Conservation (phyloP, 2,329 filamentous ascomycete genomes). For the Biscogniauxia mediterranea region DNA sequence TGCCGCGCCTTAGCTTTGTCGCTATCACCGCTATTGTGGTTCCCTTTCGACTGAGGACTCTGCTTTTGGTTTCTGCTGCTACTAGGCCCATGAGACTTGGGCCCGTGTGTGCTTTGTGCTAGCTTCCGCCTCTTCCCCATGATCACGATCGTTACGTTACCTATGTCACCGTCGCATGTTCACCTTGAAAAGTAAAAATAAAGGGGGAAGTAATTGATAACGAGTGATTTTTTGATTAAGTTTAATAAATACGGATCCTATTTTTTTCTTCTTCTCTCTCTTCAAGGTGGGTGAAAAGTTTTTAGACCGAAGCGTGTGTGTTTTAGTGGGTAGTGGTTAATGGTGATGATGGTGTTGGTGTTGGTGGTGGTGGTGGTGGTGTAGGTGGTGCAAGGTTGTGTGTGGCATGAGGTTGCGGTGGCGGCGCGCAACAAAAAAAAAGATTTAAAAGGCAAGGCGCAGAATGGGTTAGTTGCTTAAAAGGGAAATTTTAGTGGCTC, state of each 20-base stretch:
- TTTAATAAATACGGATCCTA: neutral
- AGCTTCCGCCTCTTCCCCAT: slow-evolving; percentile 44
- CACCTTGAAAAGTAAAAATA: neutral
- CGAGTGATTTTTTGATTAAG: neutral
- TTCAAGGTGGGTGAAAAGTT: neutral
- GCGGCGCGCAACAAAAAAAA: too few relatives aligned
- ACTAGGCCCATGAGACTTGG: slow-evolving; percentile 16
- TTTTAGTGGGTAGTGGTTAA: neutral
- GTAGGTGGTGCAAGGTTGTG: too few relatives aligned
- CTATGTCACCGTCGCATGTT: slow-evolving; percentile 24
- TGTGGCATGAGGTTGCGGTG: too few relatives aligned
- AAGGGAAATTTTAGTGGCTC: slow-evolving; percentile 21
- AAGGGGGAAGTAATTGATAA: neutral
- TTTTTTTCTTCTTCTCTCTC: neutral
- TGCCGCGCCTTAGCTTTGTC: slow-evolving; percentile 1
- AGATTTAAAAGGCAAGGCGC: neutral
- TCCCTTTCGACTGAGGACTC: slow-evolving; percentile 3
- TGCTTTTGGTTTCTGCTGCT: slow-evolving; percentile 12
- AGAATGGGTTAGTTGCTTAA: neutral
- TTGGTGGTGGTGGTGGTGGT: too few relatives aligned
- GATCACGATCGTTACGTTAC: slow-evolving; percentile 29
- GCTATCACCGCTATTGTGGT: neutral
- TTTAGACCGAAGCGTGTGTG: neutral
- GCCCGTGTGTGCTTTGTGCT: slow-evolving; percentile 13
- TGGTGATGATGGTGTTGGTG: too few relatives aligned